A percentile compares a stretch with the other conserved stretches of the same genome.
These are phyloP conservation scores for Candida piceae DNA, from an alignment of 805 yeast species.

Conservation along the genomic window DNA sequence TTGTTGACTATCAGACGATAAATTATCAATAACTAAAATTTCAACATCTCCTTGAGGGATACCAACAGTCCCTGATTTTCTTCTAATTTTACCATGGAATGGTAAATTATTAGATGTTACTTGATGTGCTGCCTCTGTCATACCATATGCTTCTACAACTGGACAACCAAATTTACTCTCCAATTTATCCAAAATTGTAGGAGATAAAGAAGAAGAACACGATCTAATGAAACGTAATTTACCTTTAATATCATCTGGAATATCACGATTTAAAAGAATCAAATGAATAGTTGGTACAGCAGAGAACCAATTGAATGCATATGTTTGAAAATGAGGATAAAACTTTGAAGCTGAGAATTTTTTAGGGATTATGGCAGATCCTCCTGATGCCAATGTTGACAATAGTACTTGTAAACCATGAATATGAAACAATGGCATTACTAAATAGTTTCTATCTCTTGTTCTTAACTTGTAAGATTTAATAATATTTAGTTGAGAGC, in stretches of 20 bases:
- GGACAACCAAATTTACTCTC: constrained; percentile 59
- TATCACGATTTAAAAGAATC: constrained; percentile 48
- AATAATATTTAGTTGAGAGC: constrained; percentile 54
- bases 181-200: constrained; percentile 52
- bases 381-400: constrained; percentile 56
- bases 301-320: constrained; percentile 63
- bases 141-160: constrained; percentile 72
- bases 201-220: constrained; percentile 68
- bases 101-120: constrained; percentile 70
- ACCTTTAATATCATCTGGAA: constrained; percentile 47
- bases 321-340: constrained; percentile 51
- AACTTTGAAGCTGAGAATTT: constrained; percentile 56
- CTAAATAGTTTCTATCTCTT: constrained; percentile 53
- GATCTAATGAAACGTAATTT: constrained; percentile 63
- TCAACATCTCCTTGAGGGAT: constrained; percentile 66
- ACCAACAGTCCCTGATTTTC: constrained; percentile 65
- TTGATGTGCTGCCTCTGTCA: constrained; percentile 81
- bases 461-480: constrained; percentile 49
- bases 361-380: constrained; percentile 57
- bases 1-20: constrained; percentile 6
- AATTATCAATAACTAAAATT: constrained; percentile 48
- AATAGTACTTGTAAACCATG: constrained; percentile 68
- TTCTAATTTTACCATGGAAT: constrained; percentile 40
- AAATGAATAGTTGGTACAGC: constrained; percentile 76
- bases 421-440: constrained; percentile 76